Base-by-base conservation (phyloP, 257 asterid species). In the Oldenlandia corymbosa region DNA sequence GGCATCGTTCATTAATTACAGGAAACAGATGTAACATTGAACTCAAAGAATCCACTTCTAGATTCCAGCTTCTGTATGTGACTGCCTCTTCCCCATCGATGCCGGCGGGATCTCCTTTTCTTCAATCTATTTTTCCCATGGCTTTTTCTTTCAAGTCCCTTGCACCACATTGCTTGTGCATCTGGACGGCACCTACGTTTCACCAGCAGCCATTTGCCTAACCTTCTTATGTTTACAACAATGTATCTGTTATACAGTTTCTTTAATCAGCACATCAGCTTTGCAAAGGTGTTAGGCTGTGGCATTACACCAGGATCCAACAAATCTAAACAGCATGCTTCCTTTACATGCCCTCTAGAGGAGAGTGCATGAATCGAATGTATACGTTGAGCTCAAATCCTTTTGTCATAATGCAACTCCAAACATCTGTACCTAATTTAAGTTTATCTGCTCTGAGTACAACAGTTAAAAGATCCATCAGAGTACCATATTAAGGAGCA, bases 261-360 rank as follows among this genome's bases (percentile, higher is more conserved):
- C 69, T 69, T 82, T 13, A 91, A 58, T 75, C 96, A 95, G 47
- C 74, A 65, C 85, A 91, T 88, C 26, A 88, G 95, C 83, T 80
- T 91, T 1, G 97, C 88, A 76, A 86, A 91, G 13, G 98, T 91
- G 73, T 88, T 95, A 0, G 98, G 98, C 78, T 91, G 96, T 73
- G 98, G 98, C 98, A 91, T 88, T 72, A 86, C 34, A 41, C 95
- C 93, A 67, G 78, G 77, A 66, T 91, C 95, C 95, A 91, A 78
- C 98, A 91, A 88, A 60, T 88, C 95, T 72, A 88, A 43, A 76
- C 93, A 86, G 73, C 98, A 91, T 51, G 95, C 97, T 48, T 83
- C 95, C 73, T 91, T 91, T 70, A 91, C 95, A 68, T 84, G 87
- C 54, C 92, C 94, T 8, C 73, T 85, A 28, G 95, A 85, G 75